Evolutionary conservation across 306 rosid species (phyloP).

Genomic region (Comarum palustre): DNA sequence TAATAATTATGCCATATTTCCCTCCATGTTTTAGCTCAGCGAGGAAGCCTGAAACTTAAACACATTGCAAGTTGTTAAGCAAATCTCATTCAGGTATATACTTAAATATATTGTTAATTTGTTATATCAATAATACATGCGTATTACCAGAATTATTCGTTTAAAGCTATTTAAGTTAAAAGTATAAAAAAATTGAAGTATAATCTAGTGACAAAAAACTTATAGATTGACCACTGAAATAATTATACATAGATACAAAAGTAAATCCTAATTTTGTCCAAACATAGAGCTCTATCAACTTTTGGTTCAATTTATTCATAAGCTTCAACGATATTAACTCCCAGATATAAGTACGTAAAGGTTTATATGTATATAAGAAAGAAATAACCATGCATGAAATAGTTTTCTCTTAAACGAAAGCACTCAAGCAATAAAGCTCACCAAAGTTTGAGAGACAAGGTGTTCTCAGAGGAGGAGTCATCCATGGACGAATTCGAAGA

Average conservation of each 20-base stretch:
- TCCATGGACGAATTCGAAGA: conserved; percentile 15
- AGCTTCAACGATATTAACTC: background rate
- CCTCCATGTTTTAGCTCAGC: background rate
- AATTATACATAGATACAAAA: background rate
- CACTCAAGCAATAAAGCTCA: background rate
- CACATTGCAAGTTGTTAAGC: background rate
- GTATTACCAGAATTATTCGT: background rate
- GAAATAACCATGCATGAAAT: background rate
- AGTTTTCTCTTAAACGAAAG: background rate
- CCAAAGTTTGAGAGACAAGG: conserved; percentile 25
- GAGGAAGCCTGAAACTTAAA: background rate
- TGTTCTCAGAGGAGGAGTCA: conserved; percentile 23
- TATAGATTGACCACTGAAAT: background rate
- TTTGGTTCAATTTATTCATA: background rate
- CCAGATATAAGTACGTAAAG: background rate
- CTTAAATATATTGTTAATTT: too few species aligned
- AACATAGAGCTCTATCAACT: background rate
- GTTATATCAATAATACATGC: background rate
- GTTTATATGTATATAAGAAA: background rate
- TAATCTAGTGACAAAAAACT: background rate
- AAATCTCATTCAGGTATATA: background rate
- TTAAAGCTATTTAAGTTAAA: background rate
- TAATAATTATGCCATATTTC: background rate
- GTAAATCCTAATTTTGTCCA: background rate
- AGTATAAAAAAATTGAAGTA: background rate